These are phyloP conservation scores for Allantophomopsis cytisporea DNA, from an alignment of 2,329 filamentous ascomycete genomes.

Conservation along the genomic window DNA sequence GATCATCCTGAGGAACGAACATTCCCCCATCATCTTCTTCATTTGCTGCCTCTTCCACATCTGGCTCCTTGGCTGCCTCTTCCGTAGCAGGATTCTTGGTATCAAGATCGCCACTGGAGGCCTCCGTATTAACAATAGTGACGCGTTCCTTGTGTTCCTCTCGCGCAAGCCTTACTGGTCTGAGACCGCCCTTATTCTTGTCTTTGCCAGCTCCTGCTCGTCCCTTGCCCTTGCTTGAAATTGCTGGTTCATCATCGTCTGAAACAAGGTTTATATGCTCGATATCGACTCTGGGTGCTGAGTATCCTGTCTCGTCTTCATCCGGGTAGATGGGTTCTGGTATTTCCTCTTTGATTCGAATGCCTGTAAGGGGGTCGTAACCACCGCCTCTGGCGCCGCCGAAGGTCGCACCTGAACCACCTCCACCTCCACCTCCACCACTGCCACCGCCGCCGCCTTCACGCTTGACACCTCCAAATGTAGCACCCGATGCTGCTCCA, in stretches of 20 bases:
- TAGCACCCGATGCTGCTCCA: background rate
- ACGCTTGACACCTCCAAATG: too few relatives aligned
- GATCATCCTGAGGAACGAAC: background rate
- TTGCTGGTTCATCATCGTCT: constrained; percentile 6
- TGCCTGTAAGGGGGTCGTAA: background rate
- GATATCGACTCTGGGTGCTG: constrained; percentile 12
- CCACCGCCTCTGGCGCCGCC: background rate
- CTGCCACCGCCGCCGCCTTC: background rate
- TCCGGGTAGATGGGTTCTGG: constrained; percentile 14
- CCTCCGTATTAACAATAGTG: constrained; percentile 14
- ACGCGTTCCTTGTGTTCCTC: constrained; percentile 15
- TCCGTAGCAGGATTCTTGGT: background rate
- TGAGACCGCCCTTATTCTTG: constrained; percentile 7
- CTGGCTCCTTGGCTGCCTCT: background rate
- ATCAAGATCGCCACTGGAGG: too few relatives aligned
- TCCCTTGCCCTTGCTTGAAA: constrained; percentile 5
- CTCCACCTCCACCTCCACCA: too few relatives aligned
- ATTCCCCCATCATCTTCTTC: constrained; percentile 1
- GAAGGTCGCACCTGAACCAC: background rate
- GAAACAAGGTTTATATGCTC: constrained; percentile 12
- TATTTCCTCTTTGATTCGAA: background rate
- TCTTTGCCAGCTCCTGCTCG: background rate
- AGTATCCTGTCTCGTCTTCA: constrained; percentile 9
- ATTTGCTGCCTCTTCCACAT: background rate
- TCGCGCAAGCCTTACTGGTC: constrained; percentile 15